Evolutionary conservation across 2,329 filamentous ascomycete species (phyloP), one percentile per base, ranked within the genome.

Genomic region (Colletotrichum godetiae): DNA sequence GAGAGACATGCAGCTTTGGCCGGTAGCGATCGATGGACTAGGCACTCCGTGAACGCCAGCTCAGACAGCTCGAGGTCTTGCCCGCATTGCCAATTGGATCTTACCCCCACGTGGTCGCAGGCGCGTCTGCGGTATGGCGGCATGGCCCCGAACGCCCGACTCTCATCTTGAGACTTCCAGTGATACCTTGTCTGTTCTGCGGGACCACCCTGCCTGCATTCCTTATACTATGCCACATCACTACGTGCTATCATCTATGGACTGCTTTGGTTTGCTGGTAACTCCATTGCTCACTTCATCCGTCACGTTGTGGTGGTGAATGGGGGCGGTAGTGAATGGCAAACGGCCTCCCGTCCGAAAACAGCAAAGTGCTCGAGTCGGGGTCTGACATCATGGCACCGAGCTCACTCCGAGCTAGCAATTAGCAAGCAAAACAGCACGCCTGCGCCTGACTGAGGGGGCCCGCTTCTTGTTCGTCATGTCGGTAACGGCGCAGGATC

Each of bases 341-440:
- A 15, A 35, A 55, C 6, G 10, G 60, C 53, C 42, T n/a, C 42
- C 49, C 19, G 60, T n/a, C n/a, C n/a, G n/a, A n/a, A n/a, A n/a
- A 15, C 55, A 24, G 42, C 15, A 7, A 11, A 5, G 56, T 24
- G 27, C 24, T 46, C 55, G 19, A 22, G n/a, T 62, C 57, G n/a
- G 69, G 37, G 33, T 73, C 70, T 73, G 70, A 73, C 70, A 73
- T 70, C 70, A 73, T 70, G 55, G 69, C 59, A 59, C 70, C 67
- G 70, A 70, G 70, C 70, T 37, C 60, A 64, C 66, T 46, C 67
- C 66, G 70, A 69, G 60, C 63, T 66, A 53, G 42, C 46, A 24
- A 56, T 10, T 10, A 49, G 29, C 22, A 19, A 49, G 37, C 27
- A 19, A 24, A 8, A n/a, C n/a, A 49, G 57, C 56, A 58, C 4